Base-by-base conservation (phyloP, 2,329 filamentous ascomycete genomes). In the Venturia pyrina region DNA sequence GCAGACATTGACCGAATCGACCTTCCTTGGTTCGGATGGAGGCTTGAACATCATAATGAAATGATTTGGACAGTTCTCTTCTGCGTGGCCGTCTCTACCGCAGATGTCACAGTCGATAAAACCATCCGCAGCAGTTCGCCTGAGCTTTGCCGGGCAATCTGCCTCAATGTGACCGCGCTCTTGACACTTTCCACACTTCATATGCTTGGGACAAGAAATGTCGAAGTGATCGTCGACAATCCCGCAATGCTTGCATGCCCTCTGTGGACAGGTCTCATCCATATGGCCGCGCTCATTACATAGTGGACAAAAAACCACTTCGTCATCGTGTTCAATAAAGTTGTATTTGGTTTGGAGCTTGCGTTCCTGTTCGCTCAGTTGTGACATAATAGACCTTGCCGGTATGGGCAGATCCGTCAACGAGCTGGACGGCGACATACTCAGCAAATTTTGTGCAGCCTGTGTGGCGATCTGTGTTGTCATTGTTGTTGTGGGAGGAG, bases 41-140 rank as follows among this genome's bases (percentile, higher is more conserved):
- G 74, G 74, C 19, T 75, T 71, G 70, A 17, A 76, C 73, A 71
- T 82, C 87, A 21, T 80, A 85, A 66, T 82, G 79, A 86, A 86
- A 90, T 32, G 87, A 76, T 80, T 77, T 64, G 83, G 80, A 72
- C 89, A 91, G 2, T 81, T 75, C 15, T 78, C 72, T 71, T 90
- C 88, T 10, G 81, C 69, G 70, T 91, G 89, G 10, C 81, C 78
- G 3, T 71, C 69, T 7, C 80, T 80, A 48, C 77, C 77, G 73
- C 89, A 91, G 43, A 86, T 77, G 13, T 84, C 83, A 72, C 89
- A 91, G 2, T 81, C 80, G 60, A 53, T 13, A 8, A 82, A 76
- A 28, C 80, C 79, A 65, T 87, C 85, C 19, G 80, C 79, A 68
- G 81, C 81, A 19, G 81, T 76, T 63, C 82, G 69, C 2, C 75